Conservation (phyloP, 2,329 filamentous ascomycete species). For the Penicillium oxalicum region DNA sequence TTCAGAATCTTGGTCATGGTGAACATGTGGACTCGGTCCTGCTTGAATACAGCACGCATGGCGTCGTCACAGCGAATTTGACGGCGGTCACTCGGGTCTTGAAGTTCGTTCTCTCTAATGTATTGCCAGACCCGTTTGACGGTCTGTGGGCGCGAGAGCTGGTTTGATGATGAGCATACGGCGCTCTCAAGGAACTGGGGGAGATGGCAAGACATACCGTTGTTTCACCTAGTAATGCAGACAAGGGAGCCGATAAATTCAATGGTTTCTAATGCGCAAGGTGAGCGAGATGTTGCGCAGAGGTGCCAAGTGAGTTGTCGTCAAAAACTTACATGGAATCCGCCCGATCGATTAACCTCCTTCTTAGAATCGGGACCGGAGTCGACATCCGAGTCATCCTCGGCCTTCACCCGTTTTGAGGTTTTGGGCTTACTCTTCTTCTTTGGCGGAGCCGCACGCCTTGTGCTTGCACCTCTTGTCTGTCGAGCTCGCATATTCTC, state of each 20-base stretch:
- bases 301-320: too few relatives aligned
- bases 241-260: slow-evolving; percentile 41
- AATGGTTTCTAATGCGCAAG: slow-evolving; percentile 38
- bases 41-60: slow-evolving; percentile 88
- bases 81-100: slow-evolving; percentile 85
- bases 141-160: slow-evolving; percentile 89
- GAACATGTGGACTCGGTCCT: slow-evolving; percentile 93
- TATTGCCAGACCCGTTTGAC: slow-evolving; percentile 97
- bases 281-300: neutral
- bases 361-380: slow-evolving; percentile 56
- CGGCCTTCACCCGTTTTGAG: slow-evolving; percentile 64
- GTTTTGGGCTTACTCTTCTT: slow-evolving; percentile 56
- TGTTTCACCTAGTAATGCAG: slow-evolving; percentile 39
- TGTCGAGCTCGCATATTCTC: slow-evolving; percentile 72
- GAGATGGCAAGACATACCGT: slow-evolving; percentile 29
- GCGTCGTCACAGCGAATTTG: slow-evolving; percentile 89
- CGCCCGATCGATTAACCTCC: slow-evolving; percentile 69
- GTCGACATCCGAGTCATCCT: slow-evolving; percentile 73
- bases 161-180: slow-evolving; percentile 18
- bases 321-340: slow-evolving; percentile 64
- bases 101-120: slow-evolving; percentile 80
- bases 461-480: slow-evolving; percentile 65
- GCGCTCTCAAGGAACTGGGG: neutral
- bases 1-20: slow-evolving; percentile 97
- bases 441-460: slow-evolving; percentile 55